A percentile compares a stretch with the other conserved stretches of the same genome.
Evolutionary conservation across 331 rosid genomes (phyloP).

Genomic region (Arachis monticola): DNA sequence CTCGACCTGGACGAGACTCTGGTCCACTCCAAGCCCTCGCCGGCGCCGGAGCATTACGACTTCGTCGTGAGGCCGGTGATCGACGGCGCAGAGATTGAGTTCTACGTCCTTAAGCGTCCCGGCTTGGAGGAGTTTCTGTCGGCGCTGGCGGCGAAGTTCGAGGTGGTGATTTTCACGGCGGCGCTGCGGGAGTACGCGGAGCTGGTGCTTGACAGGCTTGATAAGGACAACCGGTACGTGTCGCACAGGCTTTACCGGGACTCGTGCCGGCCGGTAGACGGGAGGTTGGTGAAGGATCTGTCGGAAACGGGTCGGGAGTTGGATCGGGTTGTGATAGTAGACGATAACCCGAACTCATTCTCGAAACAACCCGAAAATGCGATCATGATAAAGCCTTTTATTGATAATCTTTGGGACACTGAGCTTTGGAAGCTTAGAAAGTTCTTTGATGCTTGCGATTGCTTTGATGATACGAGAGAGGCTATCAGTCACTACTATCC

Average conservation of each 20-base stretch:
- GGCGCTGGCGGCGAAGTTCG: constrained; percentile 56
- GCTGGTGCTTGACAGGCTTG: constrained; percentile 77
- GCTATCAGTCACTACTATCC: constrained; percentile 61
- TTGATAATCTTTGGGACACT: constrained; percentile 60
- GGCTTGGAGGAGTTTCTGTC: constrained; percentile 77
- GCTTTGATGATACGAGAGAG: constrained; percentile 76
- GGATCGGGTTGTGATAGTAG: constrained; percentile 70
- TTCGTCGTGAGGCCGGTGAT: constrained; percentile 77
- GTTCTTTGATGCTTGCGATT: constrained; percentile 59
- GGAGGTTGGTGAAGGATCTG: constrained; percentile 83
- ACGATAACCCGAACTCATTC: constrained; percentile 88
- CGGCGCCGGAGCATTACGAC: constrained; percentile 64
- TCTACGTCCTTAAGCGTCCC: constrained; percentile 86
- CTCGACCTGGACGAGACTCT: constrained; percentile 92
- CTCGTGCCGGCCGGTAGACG: constrained; percentile 66
- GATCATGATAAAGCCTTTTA: constrained; percentile 62
- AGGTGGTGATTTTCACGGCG: constrained; percentile 90
- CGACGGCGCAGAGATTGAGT: constrained; percentile 61
- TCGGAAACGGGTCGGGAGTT: constrained; percentile 67
- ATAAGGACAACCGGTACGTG: constrained; percentile 50
- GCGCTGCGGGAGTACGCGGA: constrained; percentile 84
- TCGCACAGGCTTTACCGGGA: constrained; percentile 82
- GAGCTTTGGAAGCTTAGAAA: constrained; percentile 61
- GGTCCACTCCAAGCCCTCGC: constrained; percentile 64
- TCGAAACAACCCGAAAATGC: constrained; percentile 78